These are phyloP conservation scores for Onygenales sp. DNA, from an alignment of 2,329 filamentous ascomycete species.

Conservation along the genomic window DNA sequence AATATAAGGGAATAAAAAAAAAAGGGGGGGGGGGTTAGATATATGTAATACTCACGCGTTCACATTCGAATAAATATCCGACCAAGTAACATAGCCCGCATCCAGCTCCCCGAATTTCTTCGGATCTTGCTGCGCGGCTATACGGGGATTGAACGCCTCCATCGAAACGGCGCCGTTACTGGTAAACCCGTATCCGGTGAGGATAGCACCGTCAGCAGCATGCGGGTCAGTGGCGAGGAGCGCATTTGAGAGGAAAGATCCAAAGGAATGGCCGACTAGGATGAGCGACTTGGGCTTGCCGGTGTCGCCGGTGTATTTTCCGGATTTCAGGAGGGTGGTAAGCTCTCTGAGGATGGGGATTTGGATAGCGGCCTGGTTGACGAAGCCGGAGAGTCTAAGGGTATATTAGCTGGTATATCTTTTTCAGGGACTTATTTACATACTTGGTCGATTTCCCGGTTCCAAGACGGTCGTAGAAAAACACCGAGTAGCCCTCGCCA, in stretches of 20 bases:
- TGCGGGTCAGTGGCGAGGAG: slow-evolving; percentile 23
- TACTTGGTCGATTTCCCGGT: slow-evolving; percentile 18
- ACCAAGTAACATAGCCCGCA: slow-evolving; percentile 13
- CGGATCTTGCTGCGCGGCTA: slow-evolving; percentile 4
- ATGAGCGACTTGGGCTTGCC: slow-evolving; percentile 24
- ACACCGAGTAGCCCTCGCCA: slow-evolving; percentile 28
- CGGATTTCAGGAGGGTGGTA: not conserved
- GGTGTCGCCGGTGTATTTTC: not conserved
- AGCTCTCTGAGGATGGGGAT: not conserved
- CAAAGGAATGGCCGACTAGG: slow-evolving; percentile 30
- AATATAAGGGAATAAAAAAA: too few species aligned
- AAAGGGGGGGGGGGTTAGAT: too few species aligned
- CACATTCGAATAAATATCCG: not conserved
- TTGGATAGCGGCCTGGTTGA: not conserved
- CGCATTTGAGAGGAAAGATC: slow-evolving; percentile 23
- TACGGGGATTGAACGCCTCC: slow-evolving; percentile 8
- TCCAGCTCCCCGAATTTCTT: slow-evolving; percentile 8
- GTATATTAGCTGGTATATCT: not conserved
- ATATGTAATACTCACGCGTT: not conserved
- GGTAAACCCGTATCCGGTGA: slow-evolving; percentile 30
- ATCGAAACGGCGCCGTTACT: slow-evolving; percentile 7
- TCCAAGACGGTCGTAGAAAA: slow-evolving; percentile 33
- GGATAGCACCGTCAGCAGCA: slow-evolving; percentile 29
- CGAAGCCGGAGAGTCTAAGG: not conserved
- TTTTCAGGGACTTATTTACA: slow-evolving; percentile 14